Conservation (phyloP, 2,329 filamentous ascomycete genomes). For the Didymella segeticola region DNA sequence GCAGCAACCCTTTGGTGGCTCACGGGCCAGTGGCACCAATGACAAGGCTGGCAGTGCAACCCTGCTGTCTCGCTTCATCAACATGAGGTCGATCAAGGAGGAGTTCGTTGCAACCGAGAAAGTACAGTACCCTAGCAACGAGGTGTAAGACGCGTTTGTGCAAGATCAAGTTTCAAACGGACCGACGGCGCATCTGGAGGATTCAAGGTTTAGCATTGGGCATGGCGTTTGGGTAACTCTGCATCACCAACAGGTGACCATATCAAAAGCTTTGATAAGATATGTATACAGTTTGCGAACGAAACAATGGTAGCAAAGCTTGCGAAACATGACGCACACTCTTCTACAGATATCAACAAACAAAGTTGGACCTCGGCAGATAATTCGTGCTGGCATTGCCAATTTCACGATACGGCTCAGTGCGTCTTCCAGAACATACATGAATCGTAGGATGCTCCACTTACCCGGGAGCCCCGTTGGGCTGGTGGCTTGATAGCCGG, state of each 20-base stretch:
- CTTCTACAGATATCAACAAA: background rate
- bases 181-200: conserved; percentile 8
- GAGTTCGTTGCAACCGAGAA: conserved; percentile 57
- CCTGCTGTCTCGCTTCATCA: conserved; percentile 61
- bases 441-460: conserved; percentile 26
- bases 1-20: conserved; percentile 61
- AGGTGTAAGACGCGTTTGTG: conserved; percentile 33
- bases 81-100: conserved; percentile 64
- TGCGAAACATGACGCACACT: background rate
- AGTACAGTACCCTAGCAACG: conserved; percentile 63
- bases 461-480: conserved; percentile 28
- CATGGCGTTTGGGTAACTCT: conserved; percentile 12
- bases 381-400: conserved; percentile 4
- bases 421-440: conserved; percentile 22
- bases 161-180: background rate
- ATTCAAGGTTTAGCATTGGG: conserved; percentile 4
- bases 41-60: conserved; percentile 64
- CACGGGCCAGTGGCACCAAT: conserved; percentile 63
- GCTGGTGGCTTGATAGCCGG: conserved; percentile 14
- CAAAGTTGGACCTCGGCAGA: conserved; percentile 4
- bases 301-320: background rate
- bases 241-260: conserved; percentile 1
- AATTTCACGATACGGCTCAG: conserved; percentile 23
- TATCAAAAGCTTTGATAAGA: conserved; percentile 6
- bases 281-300: background rate